Percentiles rank a stretch among this genome's conserved stretches.
phyloP scores from a whole-genome alignment of 2,329 filamentous ascomycete species.

The Ophiognomonia clavigignenti-juglandacearum region DNA sequence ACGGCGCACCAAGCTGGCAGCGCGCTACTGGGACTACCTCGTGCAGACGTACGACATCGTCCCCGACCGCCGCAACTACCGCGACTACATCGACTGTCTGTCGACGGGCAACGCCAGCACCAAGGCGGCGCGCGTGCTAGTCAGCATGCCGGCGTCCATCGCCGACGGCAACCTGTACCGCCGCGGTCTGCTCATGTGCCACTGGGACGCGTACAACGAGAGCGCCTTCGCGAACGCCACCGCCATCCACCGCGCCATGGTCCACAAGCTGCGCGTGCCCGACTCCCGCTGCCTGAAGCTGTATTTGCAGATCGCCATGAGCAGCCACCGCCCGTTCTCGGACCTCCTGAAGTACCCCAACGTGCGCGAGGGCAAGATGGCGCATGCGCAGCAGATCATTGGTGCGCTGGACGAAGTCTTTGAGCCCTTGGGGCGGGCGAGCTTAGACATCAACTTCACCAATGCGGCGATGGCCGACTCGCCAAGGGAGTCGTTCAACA shows the following conservation, averaged over 20 bases:
- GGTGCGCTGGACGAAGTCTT: slow-evolving; percentile 47
- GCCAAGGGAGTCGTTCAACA: slow-evolving; percentile 21
- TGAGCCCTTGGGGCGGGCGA: slow-evolving; percentile 36
- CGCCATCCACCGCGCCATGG: slow-evolving; percentile 62
- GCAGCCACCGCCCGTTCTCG: slow-evolving; percentile 36
- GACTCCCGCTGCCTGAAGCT: slow-evolving; percentile 47
- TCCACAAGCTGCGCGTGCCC: slow-evolving; percentile 33
- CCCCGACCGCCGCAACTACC: slow-evolving; percentile 70
- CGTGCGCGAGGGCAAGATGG: slow-evolving; percentile 31
- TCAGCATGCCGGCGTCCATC: slow-evolving; percentile 42
- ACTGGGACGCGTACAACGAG: slow-evolving; percentile 71
- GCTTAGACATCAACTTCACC: slow-evolving; percentile 30
- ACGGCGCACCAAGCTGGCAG: slow-evolving; percentile 56
- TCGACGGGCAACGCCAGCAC: slow-evolving; percentile 61
- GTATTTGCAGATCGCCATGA: slow-evolving; percentile 54
- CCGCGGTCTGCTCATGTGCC: slow-evolving; percentile 69
- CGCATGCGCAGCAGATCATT: slow-evolving; percentile 46
- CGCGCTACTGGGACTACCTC: slow-evolving; percentile 73
- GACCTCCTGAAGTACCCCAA: slow-evolving; percentile 24
- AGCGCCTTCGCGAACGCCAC: slow-evolving; percentile 62
- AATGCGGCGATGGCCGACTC: slow-evolving; percentile 19
- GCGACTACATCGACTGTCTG: slow-evolving; percentile 63
- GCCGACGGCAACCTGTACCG: slow-evolving; percentile 55
- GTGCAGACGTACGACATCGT: slow-evolving; percentile 55
- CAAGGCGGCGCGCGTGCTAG: slow-evolving; percentile 55